A percentile compares a stretch with the other conserved stretches of the same genome.
Evolutionary conservation across 345 rosid species (phyloP).

Genomic region (Lepidium africanum): DNA sequence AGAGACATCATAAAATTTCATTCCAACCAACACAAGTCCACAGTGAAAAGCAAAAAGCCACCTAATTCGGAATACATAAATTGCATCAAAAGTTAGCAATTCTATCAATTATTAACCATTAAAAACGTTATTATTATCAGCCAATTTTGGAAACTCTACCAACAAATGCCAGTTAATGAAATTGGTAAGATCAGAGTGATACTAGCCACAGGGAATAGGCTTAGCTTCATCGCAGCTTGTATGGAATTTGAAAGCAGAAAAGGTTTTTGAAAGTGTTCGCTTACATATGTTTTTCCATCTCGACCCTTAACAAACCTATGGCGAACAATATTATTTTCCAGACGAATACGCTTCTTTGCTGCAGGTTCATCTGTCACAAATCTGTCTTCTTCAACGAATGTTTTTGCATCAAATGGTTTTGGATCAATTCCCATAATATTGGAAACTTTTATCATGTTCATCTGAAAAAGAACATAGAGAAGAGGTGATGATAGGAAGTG

Average conservation of each 20-base stretch:
- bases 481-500: background rate
- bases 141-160: background rate
- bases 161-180: conserved; percentile 5
- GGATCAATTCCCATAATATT: conserved; percentile 98
- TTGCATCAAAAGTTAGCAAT: background rate
- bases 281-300: conserved; percentile 68
- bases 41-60: background rate
- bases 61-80: background rate
- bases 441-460: conserved; percentile 89
- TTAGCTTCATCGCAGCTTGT: background rate
- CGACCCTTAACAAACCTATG: conserved; percentile 68
- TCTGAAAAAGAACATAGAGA: conserved; percentile 41
- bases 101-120: background rate
- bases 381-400: conserved; percentile 85
- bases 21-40: conserved; percentile 1
- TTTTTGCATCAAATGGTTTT: conserved; percentile 85
- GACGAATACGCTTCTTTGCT: conserved; percentile 62
- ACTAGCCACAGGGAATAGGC: background rate
- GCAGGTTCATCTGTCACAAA: conserved; percentile 86
- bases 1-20: background rate
- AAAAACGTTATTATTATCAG: background rate
- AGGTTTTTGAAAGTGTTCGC: conserved; percentile 28
- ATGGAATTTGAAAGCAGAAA: background rate
- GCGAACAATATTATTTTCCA: conserved; percentile 90
- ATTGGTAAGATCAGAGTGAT: background rate